Evolutionary conservation across 805 yeast species (phyloP).

Genomic region (Yarrowia alimentaria): DNA sequence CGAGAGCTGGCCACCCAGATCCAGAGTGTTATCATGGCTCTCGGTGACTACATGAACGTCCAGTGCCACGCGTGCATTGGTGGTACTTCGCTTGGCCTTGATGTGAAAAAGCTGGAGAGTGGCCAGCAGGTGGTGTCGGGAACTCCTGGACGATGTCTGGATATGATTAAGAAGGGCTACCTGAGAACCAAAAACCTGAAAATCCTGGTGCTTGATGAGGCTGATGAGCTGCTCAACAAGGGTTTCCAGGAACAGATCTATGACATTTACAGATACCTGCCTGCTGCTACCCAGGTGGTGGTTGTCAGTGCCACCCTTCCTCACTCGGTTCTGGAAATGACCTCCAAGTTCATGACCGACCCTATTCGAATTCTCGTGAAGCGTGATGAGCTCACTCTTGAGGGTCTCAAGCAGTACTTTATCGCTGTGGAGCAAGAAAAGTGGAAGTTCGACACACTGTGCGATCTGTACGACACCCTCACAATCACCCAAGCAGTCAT

Average conservation of each 20-base stretch:
- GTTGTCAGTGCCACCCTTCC: slow-evolving; percentile 95
- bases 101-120: slow-evolving; percentile 74
- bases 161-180: slow-evolving; percentile 88
- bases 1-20: slow-evolving; percentile 97
- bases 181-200: slow-evolving; percentile 79
- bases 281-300: slow-evolving; percentile 88
- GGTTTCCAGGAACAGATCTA: slow-evolving; percentile 96
- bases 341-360: slow-evolving; percentile 89
- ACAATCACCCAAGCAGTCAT: slow-evolving; percentile 97
- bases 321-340: slow-evolving; percentile 84
- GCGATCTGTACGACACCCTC: slow-evolving; percentile 91
- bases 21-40: slow-evolving; percentile 84
- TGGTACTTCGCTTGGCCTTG: slow-evolving; percentile 88
- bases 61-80: slow-evolving; percentile 97
- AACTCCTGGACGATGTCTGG: slow-evolving; percentile 97
- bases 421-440: slow-evolving; percentile 90
- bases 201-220: slow-evolving; percentile 96
- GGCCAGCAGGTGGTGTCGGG: slow-evolving; percentile 96
- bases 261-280: slow-evolving; percentile 86
- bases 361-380: slow-evolving; percentile 93
- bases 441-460: slow-evolving; percentile 90
- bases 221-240: slow-evolving; percentile 90
- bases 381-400: slow-evolving; percentile 91
- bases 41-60: slow-evolving; percentile 87
- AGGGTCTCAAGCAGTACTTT: slow-evolving; percentile 91